These are phyloP conservation scores for Neopestalotiopsis sp. DNA, from an alignment of 2,329 filamentous ascomycete genomes.

Conservation along the genomic window DNA sequence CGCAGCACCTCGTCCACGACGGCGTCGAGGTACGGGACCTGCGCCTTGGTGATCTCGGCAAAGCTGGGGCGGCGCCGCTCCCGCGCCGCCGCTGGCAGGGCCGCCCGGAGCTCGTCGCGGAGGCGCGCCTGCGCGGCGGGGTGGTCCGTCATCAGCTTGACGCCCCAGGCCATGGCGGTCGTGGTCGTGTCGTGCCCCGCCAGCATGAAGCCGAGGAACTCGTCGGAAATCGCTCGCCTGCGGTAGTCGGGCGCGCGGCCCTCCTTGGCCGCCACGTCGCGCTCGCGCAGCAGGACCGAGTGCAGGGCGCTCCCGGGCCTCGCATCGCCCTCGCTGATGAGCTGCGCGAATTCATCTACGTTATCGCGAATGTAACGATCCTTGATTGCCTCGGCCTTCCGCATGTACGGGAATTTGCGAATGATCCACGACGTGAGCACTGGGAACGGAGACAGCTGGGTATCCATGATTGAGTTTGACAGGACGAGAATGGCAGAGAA, in stretches of 20 bases:
- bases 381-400: constrained; percentile 34
- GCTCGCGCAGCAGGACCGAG: constrained; percentile 38
- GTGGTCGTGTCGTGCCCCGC: constrained; percentile 39
- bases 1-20: constrained; percentile 38
- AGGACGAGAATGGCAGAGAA: constrained; percentile 33
- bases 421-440: constrained; percentile 34
- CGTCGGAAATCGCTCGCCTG: constrained; percentile 29
- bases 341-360: constrained; percentile 20
- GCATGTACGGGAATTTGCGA: constrained; percentile 33
- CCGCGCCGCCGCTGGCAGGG: constrained; percentile 21
- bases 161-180: constrained; percentile 33
- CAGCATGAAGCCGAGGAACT: constrained; percentile 37
- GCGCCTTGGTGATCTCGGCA: constrained; percentile 28
- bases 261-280: constrained; percentile 31
- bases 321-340: constrained; percentile 26
- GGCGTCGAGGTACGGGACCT: constrained; percentile 37
- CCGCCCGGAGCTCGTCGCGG: constrained; percentile 26
- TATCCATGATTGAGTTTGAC: constrained; percentile 32
- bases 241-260: constrained; percentile 30
- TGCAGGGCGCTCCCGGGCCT: constrained; percentile 36
- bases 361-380: constrained; percentile 33
- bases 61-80: constrained; percentile 29
- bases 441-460: constrained; percentile 35
- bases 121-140: constrained; percentile 33
- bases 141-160: constrained; percentile 34